A percentile compares a stretch with the other conserved stretches of the same genome.
These are phyloP conservation scores for Metschnikowia proteae DNA, from an alignment of 805 yeast species.

Conservation along the genomic window DNA sequence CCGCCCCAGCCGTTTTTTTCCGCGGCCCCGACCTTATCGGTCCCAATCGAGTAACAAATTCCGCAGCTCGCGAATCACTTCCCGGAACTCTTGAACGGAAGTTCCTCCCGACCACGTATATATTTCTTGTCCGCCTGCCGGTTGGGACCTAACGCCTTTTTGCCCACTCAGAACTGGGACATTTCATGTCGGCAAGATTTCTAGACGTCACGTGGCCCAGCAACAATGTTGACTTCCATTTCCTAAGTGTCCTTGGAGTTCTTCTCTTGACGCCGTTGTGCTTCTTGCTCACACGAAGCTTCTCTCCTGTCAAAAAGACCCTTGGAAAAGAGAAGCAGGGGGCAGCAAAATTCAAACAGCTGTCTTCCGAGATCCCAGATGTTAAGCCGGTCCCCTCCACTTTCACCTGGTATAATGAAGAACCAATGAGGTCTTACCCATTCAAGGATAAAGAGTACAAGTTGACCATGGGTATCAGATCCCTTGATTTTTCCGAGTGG, in stretches of 20 bases:
- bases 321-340: background rate
- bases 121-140: background rate
- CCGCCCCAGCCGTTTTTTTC: too few relatives aligned
- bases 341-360: background rate
- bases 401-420: slow-evolving; percentile 15
- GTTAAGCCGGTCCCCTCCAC: slow-evolving; percentile 11
- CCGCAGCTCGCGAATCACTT: slow-evolving; percentile 1
- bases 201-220: background rate
- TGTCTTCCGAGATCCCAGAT: background rate
- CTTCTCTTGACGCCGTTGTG: slow-evolving; percentile 1
- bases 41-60: background rate
- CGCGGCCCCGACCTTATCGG: background rate
- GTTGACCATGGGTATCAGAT: slow-evolving; percentile 19
- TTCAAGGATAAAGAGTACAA: slow-evolving; percentile 56
- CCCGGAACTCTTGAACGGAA: background rate
- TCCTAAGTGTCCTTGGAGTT: background rate
- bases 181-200: background rate
- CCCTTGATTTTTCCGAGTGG: slow-evolving; percentile 37
- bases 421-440: slow-evolving; percentile 33
- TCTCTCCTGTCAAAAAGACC: background rate
- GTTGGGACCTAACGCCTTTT: background rate
- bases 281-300: background rate
- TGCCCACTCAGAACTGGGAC: background rate
- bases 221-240: background rate
- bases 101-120: background rate